Evolutionary conservation across 805 yeast species (phyloP), one percentile per base, ranked within the genome.

Genomic region (Pichia kluyveri): DNA sequence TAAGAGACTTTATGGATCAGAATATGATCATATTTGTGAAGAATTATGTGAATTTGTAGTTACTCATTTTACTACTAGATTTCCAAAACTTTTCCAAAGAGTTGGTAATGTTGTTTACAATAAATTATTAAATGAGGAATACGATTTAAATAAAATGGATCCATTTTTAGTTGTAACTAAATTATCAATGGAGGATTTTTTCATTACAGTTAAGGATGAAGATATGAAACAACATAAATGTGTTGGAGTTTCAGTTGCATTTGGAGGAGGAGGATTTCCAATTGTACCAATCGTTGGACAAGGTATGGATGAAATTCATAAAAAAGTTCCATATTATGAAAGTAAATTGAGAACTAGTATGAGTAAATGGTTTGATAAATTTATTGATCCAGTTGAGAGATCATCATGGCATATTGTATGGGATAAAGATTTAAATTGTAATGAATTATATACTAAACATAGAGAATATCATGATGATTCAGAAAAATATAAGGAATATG

Each of bases 191-290:
- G 79, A 75, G 53, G 79, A 75, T 56, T 71, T 71, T 49, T 75
- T 72, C 51, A 51, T 75, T 6, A 73, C 69, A 19, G 49, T 55
- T 51, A 66, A 69, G 46, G 63, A 67, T 48, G 28, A 37, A n/a
- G 67, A 67, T 0, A 55, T 63, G 34, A 72, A 69, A 0, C 41
- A 53, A 40, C 72, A 70, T 55, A 71, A 72, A 55, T 62, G 76
- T 56, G 73, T 70, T 39, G 79, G 76, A 1, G 75, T 75, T 1
- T 75, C 77, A 0, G 79, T 73, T 19, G 73, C 75, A 4, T 75
- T 73, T 58, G 76, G 76, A 5, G 79, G 79, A 14, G 79, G 79
- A 9, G 71, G 76, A 2, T 75, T 75, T 57, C 73, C 73, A 5
- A 65, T 74, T 39, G 34, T 50, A 8, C 60, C 62, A 3, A 27